These are phyloP conservation scores for Stagonosporopsis cucurbitacearum DNA, from an alignment of 2,329 filamentous ascomycete genomes.

Conservation along the genomic window DNA sequence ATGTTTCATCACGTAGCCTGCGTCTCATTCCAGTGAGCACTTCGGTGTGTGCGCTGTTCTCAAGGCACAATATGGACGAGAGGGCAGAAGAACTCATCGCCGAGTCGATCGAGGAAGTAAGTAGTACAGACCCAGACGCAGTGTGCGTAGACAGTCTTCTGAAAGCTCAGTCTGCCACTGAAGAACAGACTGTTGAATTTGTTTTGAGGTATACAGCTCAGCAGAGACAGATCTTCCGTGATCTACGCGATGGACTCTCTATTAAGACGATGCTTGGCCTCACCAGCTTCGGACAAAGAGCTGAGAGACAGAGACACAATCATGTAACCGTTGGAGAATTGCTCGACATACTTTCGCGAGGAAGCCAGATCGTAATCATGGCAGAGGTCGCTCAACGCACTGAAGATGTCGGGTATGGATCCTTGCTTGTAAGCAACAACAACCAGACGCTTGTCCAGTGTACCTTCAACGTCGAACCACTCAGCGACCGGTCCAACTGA, in stretches of 20 bases:
- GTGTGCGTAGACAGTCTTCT: constrained; percentile 97
- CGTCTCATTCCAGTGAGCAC: constrained; percentile 94
- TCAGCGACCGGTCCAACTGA: constrained; percentile 95
- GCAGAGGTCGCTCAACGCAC: constrained; percentile 92
- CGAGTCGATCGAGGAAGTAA: constrained; percentile 96
- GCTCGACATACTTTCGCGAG: constrained; percentile 94
- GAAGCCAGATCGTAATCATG: constrained; percentile 98
- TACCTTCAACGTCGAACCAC: constrained; percentile 92
- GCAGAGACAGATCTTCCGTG: constrained; percentile 94
- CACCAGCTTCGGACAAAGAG: constrained; percentile 59
- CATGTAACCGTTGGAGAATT: constrained; percentile 98
- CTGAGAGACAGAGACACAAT: constrained; percentile 95
- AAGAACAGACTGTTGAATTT: constrained; percentile 92
- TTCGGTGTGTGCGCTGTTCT: constrained; percentile 86
- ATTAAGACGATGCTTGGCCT: constrained; percentile 73
- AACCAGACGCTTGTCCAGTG: constrained; percentile 90
- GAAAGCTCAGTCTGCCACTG: constrained; percentile 82
- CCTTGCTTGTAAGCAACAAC: constrained; percentile 94
- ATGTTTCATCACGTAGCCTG: constrained; percentile 91
- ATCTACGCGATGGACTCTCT: constrained; percentile 97
- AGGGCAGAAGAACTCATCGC: constrained; percentile 92
- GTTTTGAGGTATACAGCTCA: constrained; percentile 98
- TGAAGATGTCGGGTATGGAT: constrained; percentile 92
- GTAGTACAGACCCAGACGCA: constrained; percentile 97
- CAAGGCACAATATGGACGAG: constrained; percentile 76